Evolutionary conservation across 129 eudicot species (phyloP).

Genomic region (Rutidosis leptorrhynchoides): DNA sequence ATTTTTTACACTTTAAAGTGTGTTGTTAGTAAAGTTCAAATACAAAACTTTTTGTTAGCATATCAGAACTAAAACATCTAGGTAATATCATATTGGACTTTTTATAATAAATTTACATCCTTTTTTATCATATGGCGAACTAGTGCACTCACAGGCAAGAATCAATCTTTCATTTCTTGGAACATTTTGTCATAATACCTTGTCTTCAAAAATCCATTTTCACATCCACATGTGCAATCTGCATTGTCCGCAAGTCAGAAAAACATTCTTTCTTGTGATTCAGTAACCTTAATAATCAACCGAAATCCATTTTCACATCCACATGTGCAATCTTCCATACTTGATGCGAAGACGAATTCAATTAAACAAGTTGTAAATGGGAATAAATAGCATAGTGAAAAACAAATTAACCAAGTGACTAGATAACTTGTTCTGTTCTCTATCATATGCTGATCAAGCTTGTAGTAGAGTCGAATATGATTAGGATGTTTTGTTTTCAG

Average conservation of each 20-base stretch:
- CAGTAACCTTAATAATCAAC: slow-evolving; percentile 56
- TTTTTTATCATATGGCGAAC: too few species aligned
- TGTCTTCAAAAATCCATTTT: neutral
- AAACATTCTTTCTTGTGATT: slow-evolving; percentile 87
- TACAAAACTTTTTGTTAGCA: too few species aligned
- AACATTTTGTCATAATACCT: neutral
- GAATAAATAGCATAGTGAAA: slow-evolving; percentile 21
- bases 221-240: slow-evolving; percentile 30
- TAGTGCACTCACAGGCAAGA: slow-evolving; percentile 63
- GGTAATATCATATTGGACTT: too few species aligned
- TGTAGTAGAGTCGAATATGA: neutral
- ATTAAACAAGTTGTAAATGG: slow-evolving; percentile 48
- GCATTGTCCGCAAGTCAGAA: slow-evolving; percentile 94
- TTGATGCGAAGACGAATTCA: slow-evolving; percentile 32
- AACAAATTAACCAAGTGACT: neutral
- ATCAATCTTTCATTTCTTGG: neutral
- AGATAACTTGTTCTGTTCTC: neutral
- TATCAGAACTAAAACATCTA: too few species aligned
- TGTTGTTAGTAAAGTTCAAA: too few species aligned
- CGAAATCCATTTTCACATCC: slow-evolving; percentile 28
- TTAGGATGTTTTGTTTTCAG: slow-evolving; percentile 32
- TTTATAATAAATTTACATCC: too few species aligned
- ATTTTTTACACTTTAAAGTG: too few species aligned
- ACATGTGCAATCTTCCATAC: slow-evolving; percentile 69
- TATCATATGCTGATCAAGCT: neutral